Percentiles rank a stretch among this genome's conserved stretches.
These are phyloP conservation scores for Ogataea angusta DNA, from an alignment of 805 yeast genomes.

Conservation along the genomic window DNA sequence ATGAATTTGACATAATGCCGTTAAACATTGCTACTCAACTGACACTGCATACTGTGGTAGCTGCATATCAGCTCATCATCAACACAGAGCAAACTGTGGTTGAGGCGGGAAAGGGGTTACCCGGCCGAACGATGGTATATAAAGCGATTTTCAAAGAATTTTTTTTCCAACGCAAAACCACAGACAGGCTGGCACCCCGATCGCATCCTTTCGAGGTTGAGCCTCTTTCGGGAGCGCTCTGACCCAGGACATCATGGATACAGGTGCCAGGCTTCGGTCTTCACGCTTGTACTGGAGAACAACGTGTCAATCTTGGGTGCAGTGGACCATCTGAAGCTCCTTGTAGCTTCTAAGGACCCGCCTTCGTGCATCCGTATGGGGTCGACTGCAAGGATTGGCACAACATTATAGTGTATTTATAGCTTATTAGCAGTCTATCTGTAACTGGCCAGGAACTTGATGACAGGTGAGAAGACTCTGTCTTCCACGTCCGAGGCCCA, in stretches of 20 bases:
- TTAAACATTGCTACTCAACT: too few species aligned
- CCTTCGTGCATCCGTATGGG: conserved; percentile 69
- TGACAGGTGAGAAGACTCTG: conserved; percentile 35
- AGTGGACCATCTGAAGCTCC: conserved; percentile 46
- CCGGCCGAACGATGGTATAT: conserved; percentile 1
- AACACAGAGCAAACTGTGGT: too few species aligned
- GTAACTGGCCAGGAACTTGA: background rate
- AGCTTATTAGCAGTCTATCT: background rate
- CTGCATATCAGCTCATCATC: too few species aligned
- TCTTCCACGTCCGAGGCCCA: conserved; percentile 75
- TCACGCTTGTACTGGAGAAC: conserved; percentile 48
- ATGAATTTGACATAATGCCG: background rate
- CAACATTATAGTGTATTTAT: conserved; percentile 33
- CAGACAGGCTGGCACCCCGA: conserved; percentile 46
- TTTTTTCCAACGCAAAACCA: conserved; percentile 46
- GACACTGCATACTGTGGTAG: too few species aligned
- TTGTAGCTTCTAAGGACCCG: conserved; percentile 45
- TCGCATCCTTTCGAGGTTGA: conserved; percentile 61
- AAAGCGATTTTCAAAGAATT: background rate
- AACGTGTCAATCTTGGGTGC: conserved; percentile 61
- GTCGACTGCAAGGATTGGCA: conserved; percentile 58
- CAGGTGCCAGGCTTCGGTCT: conserved; percentile 28
- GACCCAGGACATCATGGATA: conserved; percentile 58
- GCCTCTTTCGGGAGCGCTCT: conserved; percentile 46
- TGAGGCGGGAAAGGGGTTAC: background rate